phyloP scores from a whole-genome alignment of 139 green algal species.

The Chlorella sp. region DNA sequence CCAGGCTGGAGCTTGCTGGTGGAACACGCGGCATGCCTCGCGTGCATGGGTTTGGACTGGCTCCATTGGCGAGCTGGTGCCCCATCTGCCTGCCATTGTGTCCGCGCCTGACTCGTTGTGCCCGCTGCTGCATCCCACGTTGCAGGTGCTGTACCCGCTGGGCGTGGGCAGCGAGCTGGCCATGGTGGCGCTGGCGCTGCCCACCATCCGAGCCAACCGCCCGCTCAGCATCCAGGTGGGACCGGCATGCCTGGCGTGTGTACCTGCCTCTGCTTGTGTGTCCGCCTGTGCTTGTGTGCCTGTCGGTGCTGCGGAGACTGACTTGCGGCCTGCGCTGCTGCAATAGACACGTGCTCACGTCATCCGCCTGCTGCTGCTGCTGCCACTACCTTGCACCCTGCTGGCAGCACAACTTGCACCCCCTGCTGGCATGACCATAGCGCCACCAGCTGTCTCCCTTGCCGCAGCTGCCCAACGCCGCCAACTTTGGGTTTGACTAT shows the following conservation, averaged over 20 bases:
- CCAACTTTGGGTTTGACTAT: conserved; percentile 90
- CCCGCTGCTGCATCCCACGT: too few species aligned
- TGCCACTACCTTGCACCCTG: neutral
- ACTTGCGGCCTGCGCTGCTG: neutral
- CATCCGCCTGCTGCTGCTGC: neutral
- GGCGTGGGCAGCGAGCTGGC: conserved; percentile 85
- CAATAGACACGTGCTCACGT: too few species aligned
- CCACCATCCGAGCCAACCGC: conserved; percentile 52
- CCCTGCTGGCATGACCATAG: conserved; percentile 38
- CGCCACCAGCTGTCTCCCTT: too few species aligned
- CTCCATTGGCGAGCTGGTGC: too few species aligned
- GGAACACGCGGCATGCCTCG: too few species aligned
- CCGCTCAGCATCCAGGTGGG: conserved; percentile 16
- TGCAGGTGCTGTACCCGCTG: conserved; percentile 85
- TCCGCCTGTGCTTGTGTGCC: too few species aligned
- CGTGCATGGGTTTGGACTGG: too few species aligned
- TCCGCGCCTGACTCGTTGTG: too few species aligned
- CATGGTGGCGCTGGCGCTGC: conserved; percentile 79
- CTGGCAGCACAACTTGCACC: too few species aligned
- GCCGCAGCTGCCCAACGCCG: conserved; percentile 77
- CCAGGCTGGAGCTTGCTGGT: too few species aligned
- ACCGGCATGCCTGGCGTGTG: neutral
- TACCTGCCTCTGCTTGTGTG: neutral
- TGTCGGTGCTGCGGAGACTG: neutral
- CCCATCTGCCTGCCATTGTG: too few species aligned